phyloP scores from a whole-genome alignment of 169 alveolate species.

The Eimeria maxima region DNA sequence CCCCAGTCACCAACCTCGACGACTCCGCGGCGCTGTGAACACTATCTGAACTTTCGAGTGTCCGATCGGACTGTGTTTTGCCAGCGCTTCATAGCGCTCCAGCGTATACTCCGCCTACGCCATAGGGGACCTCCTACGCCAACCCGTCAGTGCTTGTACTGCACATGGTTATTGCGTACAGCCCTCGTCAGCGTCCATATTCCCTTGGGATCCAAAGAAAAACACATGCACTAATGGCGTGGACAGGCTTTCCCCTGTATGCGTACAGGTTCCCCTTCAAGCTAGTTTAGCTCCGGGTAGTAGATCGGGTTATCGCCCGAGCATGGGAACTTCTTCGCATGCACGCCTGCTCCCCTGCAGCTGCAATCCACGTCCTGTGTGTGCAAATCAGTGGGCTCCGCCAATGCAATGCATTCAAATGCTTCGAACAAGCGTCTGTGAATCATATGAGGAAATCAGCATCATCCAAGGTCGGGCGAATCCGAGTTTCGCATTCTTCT shows the following conservation, averaged over 20 bases:
- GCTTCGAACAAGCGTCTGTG: not conserved
- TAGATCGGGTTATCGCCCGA: too few relatives aligned
- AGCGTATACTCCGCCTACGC: too few relatives aligned
- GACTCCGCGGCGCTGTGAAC: too few relatives aligned
- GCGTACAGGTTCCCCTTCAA: not conserved
- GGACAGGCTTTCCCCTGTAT: not conserved
- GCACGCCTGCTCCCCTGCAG: not conserved
- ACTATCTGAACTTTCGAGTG: too few relatives aligned
- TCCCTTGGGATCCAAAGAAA: not conserved
- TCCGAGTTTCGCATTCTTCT: not conserved
- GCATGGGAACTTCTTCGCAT: too few relatives aligned
- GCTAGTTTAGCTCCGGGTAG: not conserved
- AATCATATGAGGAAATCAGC: not conserved
- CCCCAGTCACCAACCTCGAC: too few relatives aligned
- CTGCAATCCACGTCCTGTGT: not conserved
- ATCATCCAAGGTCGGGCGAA: not conserved
- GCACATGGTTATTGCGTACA: not conserved
- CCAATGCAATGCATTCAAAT: not conserved
- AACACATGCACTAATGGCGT: not conserved
- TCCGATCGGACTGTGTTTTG: too few relatives aligned
- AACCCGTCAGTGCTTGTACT: too few relatives aligned
- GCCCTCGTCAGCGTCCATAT: not conserved
- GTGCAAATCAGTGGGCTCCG: not conserved
- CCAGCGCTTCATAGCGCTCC: too few relatives aligned
- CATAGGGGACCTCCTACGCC: too few relatives aligned